These are phyloP conservation scores for Magnolia kwangsiensis DNA, from an alignment of 164 flowering plant species.

Conservation along the genomic window DNA sequence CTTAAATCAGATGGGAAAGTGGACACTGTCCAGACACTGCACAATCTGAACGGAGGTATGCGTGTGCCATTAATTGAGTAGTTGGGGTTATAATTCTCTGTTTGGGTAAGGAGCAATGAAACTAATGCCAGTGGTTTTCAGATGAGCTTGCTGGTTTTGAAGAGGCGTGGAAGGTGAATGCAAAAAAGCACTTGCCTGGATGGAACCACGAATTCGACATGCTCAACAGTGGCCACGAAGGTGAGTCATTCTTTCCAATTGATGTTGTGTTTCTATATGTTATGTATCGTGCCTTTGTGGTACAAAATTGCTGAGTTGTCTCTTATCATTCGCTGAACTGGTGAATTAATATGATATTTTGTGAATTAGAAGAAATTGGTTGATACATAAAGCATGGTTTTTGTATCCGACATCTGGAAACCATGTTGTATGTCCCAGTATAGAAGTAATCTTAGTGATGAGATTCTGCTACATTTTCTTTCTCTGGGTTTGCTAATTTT, in stretches of 20 bases:
- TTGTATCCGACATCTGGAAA: too few relatives aligned
- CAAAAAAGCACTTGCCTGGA: conserved; percentile 60
- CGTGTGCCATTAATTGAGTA: neutral
- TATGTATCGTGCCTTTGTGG: too few relatives aligned
- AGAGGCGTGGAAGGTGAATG: conserved; percentile 67
- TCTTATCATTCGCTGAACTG: too few relatives aligned
- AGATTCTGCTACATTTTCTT: too few relatives aligned
- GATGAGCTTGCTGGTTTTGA: conserved; percentile 78
- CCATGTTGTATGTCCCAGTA: too few relatives aligned
- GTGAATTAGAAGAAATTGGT: too few relatives aligned
- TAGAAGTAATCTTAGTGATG: too few relatives aligned
- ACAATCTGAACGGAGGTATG: conserved; percentile 81
- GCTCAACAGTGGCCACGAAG: conserved; percentile 17
- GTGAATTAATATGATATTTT: too few relatives aligned
- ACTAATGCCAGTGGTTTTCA: conserved; percentile 12
- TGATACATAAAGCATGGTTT: too few relatives aligned
- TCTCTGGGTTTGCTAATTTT: too few relatives aligned
- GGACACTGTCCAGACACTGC: conserved; percentile 66
- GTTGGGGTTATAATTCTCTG: neutral
- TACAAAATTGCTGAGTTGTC: too few relatives aligned
- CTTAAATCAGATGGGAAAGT: conserved; percentile 82
- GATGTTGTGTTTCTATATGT: neutral
- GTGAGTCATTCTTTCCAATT: conserved; percentile 20
- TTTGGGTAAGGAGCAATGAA: neutral
- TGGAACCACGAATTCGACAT: conserved; percentile 37